Evolutionary conservation across 2,329 filamentous ascomycete genomes (phyloP).

Genomic region (Fusarium zealandicum): DNA sequence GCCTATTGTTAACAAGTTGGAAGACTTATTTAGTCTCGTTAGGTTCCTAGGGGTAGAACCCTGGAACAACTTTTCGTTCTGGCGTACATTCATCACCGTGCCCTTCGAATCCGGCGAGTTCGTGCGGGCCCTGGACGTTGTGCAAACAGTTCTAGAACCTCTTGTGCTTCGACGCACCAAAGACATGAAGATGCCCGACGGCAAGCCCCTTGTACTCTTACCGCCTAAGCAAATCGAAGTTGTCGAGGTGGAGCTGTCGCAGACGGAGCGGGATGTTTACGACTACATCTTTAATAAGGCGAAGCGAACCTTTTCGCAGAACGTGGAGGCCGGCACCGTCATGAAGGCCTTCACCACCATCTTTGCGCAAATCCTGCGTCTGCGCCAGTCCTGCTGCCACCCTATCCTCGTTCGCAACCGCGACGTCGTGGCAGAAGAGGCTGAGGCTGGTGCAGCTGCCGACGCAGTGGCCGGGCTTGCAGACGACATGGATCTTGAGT

Average conservation of each 20-base stretch:
- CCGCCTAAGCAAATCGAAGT: constrained; percentile 85
- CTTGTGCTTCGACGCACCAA: constrained; percentile 95
- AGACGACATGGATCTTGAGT: constrained; percentile 95
- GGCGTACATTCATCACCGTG: constrained; percentile 98
- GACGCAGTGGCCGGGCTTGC: constrained; percentile 82
- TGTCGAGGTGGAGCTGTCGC: constrained; percentile 84
- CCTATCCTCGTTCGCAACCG: constrained; percentile 88
- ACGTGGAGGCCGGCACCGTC: constrained; percentile 88
- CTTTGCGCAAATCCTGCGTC: constrained; percentile 91
- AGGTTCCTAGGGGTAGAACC: constrained; percentile 93
- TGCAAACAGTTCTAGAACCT: constrained; percentile 95
- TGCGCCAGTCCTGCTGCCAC: constrained; percentile 94
- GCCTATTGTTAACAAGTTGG: constrained; percentile 93
- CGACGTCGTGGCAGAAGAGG: constrained; percentile 84
- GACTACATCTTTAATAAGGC: constrained; percentile 86
- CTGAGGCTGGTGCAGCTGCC: constrained; percentile 75
- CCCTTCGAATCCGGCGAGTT: constrained; percentile 97
- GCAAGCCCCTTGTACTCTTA: constrained; percentile 75
- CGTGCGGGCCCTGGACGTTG: constrained; percentile 90
- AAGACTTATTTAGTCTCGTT: constrained; percentile 93
- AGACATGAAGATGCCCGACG: constrained; percentile 95
- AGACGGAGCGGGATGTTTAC: constrained; percentile 88
- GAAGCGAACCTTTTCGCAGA: constrained; percentile 83
- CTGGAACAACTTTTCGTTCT: constrained; percentile 99
- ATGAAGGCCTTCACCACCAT: constrained; percentile 97